Conservation (phyloP, 2,329 filamentous ascomycete genomes). For the Stylonectria norvegica region DNA sequence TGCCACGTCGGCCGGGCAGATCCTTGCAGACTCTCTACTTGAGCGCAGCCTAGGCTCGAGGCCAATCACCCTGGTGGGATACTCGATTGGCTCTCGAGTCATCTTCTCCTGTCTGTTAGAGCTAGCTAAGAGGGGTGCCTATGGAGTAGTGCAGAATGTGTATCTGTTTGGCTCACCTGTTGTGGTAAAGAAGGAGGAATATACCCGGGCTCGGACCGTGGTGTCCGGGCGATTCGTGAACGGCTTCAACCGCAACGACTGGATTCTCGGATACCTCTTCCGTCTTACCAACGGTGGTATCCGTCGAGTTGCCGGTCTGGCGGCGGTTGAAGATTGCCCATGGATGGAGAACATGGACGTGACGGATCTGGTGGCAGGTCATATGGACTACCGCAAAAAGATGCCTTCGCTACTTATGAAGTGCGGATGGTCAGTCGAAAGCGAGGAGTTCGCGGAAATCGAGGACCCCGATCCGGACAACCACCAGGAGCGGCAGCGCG, state of each 20-base stretch:
- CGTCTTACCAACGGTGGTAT: conserved; percentile 90
- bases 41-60: conserved; percentile 87
- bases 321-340: conserved; percentile 68
- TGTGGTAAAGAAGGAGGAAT: conserved; percentile 85
- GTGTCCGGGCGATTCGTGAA: conserved; percentile 93
- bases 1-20: conserved; percentile 82
- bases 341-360: conserved; percentile 88
- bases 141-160: conserved; percentile 88
- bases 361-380: conserved; percentile 79
- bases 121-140: conserved; percentile 76
- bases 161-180: conserved; percentile 92
- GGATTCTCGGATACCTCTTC: conserved; percentile 96
- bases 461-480: conserved; percentile 97
- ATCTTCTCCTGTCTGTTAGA: conserved; percentile 91
- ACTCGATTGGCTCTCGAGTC: conserved; percentile 86
- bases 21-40: conserved; percentile 89
- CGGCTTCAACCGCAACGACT: conserved; percentile 90
- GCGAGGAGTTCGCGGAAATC: conserved; percentile 92
- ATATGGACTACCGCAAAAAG: conserved; percentile 93
- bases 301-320: conserved; percentile 80
- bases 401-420: conserved; percentile 86
- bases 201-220: conserved; percentile 72
- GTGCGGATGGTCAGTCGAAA: conserved; percentile 87
- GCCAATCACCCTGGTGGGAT: conserved; percentile 89
- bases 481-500: conserved; percentile 79